Evolutionary conservation across 2,329 filamentous ascomycete genomes (phyloP).

Genomic region (Sporothrix dimorphospora): DNA sequence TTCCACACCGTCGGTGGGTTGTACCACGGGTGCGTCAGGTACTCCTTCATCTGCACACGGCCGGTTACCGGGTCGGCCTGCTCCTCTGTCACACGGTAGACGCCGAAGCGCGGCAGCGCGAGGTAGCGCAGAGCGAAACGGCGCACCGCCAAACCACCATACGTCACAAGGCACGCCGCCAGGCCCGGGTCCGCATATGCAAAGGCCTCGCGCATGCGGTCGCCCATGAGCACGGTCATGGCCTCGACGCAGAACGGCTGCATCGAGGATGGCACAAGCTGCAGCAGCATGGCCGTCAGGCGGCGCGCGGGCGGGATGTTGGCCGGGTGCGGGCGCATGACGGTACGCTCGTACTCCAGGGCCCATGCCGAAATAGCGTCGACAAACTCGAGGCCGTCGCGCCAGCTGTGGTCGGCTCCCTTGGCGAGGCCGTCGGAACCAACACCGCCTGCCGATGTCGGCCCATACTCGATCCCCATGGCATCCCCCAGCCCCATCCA

Average conservation of each 20-base stretch:
- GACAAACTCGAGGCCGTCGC: constrained; percentile 56
- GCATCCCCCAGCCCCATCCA: constrained; percentile 74
- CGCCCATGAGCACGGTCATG: constrained; percentile 64
- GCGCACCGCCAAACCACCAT: constrained; percentile 54
- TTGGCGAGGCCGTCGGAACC: constrained; percentile 42
- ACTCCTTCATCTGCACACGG: constrained; percentile 54
- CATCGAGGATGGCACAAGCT: constrained; percentile 52
- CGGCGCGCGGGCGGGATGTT: constrained; percentile 59
- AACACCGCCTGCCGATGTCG: background rate
- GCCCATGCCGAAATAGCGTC: constrained; percentile 55
- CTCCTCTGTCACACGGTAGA: constrained; percentile 44
- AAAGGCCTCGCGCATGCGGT: constrained; percentile 66
- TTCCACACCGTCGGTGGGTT: constrained; percentile 61
- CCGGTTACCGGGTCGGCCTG: constrained; percentile 57
- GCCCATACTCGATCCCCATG: constrained; percentile 63
- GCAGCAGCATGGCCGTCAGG: constrained; percentile 64
- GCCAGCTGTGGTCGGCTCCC: constrained; percentile 45
- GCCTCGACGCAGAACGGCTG: constrained; percentile 54
- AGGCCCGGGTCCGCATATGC: constrained; percentile 52
- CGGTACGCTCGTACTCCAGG: constrained; percentile 59
- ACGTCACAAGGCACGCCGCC: constrained; percentile 46
- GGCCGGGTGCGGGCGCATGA: constrained; percentile 58
- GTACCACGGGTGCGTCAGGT: constrained; percentile 69
- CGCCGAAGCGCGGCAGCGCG: constrained; percentile 58
- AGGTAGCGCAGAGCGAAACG: constrained; percentile 62